Base-by-base conservation (phyloP, 805 yeast species). In the Wickerhamiella vanderwaltii region DNA sequence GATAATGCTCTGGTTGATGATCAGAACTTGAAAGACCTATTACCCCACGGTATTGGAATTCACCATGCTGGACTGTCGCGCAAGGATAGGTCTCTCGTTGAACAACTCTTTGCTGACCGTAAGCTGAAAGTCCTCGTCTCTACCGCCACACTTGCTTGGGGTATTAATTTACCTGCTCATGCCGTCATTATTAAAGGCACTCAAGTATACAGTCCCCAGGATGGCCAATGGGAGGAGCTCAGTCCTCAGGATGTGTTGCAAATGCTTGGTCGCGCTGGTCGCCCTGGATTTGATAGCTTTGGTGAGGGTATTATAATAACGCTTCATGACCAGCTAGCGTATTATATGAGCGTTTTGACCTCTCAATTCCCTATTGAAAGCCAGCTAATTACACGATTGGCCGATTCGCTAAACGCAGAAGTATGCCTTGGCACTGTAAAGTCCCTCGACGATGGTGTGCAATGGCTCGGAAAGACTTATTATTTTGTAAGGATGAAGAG, bases 261-360 rank as follows among this genome's bases (percentile, higher is more conserved):
- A 62, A 88, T 88, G 97, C 67, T 88, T n/a, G 97, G 97, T 28
- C 75, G 97, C 65, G 97, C 97, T 15, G 97, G 97, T 51, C 72
- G 98, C 60, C 98, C 98, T 0, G 69, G 95, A 41, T 91, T 80
- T 61, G 98, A 88, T 59, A 75, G 76, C 13, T 73, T 76, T 53
- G 98, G 98, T 53, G 94, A 84, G 51, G 98, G 97, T 64, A 76
- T 88, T 3, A 83, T 88, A 24, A 84, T 88, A 37, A 91, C 97
- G 0, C 71, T 87, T 0, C 91, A 83, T 45, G 76, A 77, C 16
- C 94, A 86, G 52, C 69, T 88, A 13, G 88, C 83, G 49, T 87
- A 85, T 56, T 88, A 86, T 54, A 67, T 91, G 52, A 94, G 95
- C 0, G 71, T 88, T n/a, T 65, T 86, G 48, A 87, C 86, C 56